Evolutionary conservation across 2,329 filamentous ascomycete genomes (phyloP).

Genomic region (Epichloe gansuensis): DNA sequence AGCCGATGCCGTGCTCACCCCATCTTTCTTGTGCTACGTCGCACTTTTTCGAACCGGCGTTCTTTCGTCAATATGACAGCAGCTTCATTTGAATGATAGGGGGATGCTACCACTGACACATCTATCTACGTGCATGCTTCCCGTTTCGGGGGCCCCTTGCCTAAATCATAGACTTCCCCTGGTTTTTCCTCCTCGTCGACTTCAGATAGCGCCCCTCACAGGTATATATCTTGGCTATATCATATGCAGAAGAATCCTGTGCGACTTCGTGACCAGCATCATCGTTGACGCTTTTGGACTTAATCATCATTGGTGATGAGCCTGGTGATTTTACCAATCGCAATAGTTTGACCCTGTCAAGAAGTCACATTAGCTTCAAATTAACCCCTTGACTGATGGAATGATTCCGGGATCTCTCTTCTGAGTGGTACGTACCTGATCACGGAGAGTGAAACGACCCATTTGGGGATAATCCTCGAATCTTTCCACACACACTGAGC

Average conservation of each 20-base stretch:
- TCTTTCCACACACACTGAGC: conserved; percentile 79
- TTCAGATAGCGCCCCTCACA: neutral
- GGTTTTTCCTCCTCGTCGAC: neutral
- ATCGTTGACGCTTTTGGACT: neutral
- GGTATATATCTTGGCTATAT: neutral
- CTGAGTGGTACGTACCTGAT: conserved; percentile 48
- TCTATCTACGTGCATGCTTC: neutral
- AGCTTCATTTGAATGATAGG: neutral
- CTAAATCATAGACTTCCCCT: neutral
- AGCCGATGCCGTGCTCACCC: neutral
- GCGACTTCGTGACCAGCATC: neutral
- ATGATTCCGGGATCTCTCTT: neutral
- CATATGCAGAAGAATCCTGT: neutral
- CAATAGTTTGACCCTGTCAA: conserved; percentile 89
- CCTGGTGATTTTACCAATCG: conserved; percentile 98
- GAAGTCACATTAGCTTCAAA: neutral
- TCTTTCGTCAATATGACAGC: conserved; percentile 1
- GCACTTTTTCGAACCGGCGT: neutral
- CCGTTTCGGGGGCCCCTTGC: neutral
- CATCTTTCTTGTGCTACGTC: neutral
- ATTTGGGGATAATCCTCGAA: conserved; percentile 96
- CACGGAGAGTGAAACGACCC: conserved; percentile 79
- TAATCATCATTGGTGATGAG: conserved; percentile 37
- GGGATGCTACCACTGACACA: neutral
- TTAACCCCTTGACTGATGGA: neutral